phyloP scores from a whole-genome alignment of 345 rosid species.

The Gossypium herbaceum region DNA sequence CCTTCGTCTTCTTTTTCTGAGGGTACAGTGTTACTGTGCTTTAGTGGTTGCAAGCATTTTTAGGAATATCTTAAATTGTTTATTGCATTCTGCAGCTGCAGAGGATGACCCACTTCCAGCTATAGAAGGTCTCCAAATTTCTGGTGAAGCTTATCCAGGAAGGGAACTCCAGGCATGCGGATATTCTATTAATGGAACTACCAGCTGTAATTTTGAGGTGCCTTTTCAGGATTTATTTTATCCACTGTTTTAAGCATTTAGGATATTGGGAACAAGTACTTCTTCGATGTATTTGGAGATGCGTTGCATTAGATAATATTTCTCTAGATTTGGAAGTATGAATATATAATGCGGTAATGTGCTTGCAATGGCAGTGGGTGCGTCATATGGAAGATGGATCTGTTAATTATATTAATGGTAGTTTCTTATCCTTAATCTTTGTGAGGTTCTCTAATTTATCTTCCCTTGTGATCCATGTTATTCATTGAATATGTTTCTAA shows the following conservation, averaged over 20 bases:
- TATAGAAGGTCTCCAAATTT: slow-evolving; percentile 80
- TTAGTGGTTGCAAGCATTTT: neutral
- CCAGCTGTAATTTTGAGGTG: slow-evolving; percentile 99
- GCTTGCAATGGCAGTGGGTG: slow-evolving; percentile 72
- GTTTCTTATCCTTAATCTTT: slow-evolving; percentile 12
- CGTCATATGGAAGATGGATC: slow-evolving; percentile 98
- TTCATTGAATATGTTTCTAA: slow-evolving; percentile 20
- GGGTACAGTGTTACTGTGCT: slow-evolving; percentile 38
- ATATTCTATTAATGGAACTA: slow-evolving; percentile 89
- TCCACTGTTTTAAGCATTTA: neutral
- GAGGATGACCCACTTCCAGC: slow-evolving; percentile 92
- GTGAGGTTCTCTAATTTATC: slow-evolving; percentile 15
- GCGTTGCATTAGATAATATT: neutral
- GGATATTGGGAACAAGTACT: neutral
- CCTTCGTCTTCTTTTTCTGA: slow-evolving; percentile 89
- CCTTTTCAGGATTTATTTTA: slow-evolving; percentile 17
- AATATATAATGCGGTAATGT: slow-evolving; percentile 14
- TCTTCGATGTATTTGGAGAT: slow-evolving; percentile 6
- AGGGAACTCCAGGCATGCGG: slow-evolving; percentile 89
- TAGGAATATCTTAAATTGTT: slow-evolving; percentile 24
- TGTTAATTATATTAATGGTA: slow-evolving; percentile 89
- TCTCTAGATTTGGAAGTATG: slow-evolving; percentile 1
- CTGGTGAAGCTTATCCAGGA: slow-evolving; percentile 97
- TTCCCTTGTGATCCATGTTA: slow-evolving; percentile 19
- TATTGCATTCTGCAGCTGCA: slow-evolving; percentile 51